Evolutionary conservation across 176 grass and related monocot genomes (phyloP).

Genomic region (Carex scoparia): DNA sequence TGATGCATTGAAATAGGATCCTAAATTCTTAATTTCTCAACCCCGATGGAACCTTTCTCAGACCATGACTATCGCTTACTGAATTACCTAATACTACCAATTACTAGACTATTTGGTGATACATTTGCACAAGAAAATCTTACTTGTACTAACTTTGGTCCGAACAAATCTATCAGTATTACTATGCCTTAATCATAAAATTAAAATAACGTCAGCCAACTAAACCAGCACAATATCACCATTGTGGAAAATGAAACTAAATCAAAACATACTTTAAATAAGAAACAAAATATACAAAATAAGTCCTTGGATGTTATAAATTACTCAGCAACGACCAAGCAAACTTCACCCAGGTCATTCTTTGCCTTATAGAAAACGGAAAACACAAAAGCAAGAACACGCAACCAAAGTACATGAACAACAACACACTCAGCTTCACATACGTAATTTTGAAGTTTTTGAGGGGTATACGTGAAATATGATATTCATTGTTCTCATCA

Average conservation of each 20-base stretch:
- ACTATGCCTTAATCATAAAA: neutral
- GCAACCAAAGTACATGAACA: constrained; percentile 8
- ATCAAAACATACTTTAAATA: neutral
- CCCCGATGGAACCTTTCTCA: neutral
- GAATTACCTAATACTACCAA: neutral
- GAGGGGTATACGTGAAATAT: too few relatives aligned
- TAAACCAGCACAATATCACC: neutral
- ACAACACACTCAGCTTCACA: constrained; percentile 15
- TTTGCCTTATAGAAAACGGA: neutral
- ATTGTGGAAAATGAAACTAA: neutral
- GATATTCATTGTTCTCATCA: neutral
- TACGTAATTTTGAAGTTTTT: neutral
- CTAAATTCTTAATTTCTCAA: neutral
- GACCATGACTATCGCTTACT: neutral
- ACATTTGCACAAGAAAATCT: neutral
- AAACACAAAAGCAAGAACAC: neutral
- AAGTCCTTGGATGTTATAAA: constrained; percentile 6
- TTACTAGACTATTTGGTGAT: neutral
- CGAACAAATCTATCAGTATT: neutral
- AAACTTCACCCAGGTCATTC: neutral
- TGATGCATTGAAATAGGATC: neutral
- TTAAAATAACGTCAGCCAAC: neutral
- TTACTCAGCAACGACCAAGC: neutral
- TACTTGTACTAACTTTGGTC: neutral
- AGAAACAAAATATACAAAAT: neutral